Base-by-base conservation (phyloP, 139 green algal species). In the Spirogloea muscicola region DNA sequence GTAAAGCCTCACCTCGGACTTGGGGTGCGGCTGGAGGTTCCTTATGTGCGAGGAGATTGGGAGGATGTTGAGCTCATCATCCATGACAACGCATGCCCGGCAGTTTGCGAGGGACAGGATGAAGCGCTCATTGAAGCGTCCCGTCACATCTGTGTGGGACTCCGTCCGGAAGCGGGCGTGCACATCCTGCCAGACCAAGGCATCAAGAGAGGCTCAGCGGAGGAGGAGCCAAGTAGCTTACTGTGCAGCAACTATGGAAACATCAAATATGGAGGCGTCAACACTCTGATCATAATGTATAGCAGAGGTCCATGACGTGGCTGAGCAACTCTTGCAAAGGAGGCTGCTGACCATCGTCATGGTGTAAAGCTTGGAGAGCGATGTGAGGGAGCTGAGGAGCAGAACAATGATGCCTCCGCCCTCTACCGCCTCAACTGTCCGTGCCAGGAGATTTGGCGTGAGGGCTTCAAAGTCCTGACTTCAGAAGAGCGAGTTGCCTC, bases 41-140 rank as follows among this genome's bases (percentile, higher is more conserved):
- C 60, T 44, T 29, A 86, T 73, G 65, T 86, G 89, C 27, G 82
- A 87, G 72, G 84, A 93, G 21, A 91, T 94, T 10, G 94, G 94
- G 77, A 99, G 86, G 42, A 99, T 89, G 83, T 99, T 99, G 57
- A 99, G 88, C 86, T 99, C 94, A 68, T 99, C 94, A 59, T 99
- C 94, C 86, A 97, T 92, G 27, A 99, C 80, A 21, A 97, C 85
- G 87, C 88, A 95, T 65, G 84, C 84, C 3, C 76, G 83, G 79
- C 86, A 93, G 62, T 73, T 84, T 16, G 94, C 91, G 59, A 99
- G 84, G 0, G 86, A 94, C 63, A 99, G 87, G 69, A 97, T 92
- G 72, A 99, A 81, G 16, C 94, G 89, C 88, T 99, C 94, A 80
- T 99, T 99, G 87, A 99, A 98, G 34, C 94, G 86, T 18, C 84